Percentiles rank a stretch among this genome's conserved stretches.
Conservation (phyloP, 75 land plant genomes). For the Pinus albicaulis region DNA sequence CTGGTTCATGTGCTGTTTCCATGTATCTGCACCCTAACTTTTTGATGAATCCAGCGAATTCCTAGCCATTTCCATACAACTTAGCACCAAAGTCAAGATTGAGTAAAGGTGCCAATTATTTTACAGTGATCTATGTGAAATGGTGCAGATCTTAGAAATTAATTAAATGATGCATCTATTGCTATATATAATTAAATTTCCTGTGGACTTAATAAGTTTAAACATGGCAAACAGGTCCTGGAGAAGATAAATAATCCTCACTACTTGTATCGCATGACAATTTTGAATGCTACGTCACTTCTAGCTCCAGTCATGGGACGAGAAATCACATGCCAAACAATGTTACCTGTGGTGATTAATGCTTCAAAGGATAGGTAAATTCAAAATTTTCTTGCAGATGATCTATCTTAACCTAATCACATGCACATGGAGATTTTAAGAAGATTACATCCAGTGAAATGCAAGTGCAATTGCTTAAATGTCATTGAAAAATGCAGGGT, state of each 20-base stretch:
- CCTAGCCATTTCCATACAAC: too few relatives aligned
- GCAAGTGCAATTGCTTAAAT: neutral
- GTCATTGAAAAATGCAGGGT: slow-evolving; percentile 50
- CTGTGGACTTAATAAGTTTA: neutral
- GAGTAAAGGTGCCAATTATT: too few relatives aligned
- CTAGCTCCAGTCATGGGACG: slow-evolving; percentile 94
- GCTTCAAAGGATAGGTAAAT: slow-evolving; percentile 90
- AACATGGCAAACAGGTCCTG: slow-evolving; percentile 52
- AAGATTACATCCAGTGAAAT: neutral
- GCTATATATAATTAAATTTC: neutral
- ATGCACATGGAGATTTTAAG: neutral
- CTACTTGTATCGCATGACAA: slow-evolving; percentile 92
- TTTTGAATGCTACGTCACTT: slow-evolving; percentile 77
- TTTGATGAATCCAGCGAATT: too few relatives aligned
- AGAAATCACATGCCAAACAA: slow-evolving; percentile 85
- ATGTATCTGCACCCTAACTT: too few relatives aligned
- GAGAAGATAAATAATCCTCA: slow-evolving; percentile 91
- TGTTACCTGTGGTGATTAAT: slow-evolving; percentile 85
- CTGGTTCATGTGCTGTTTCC: too few relatives aligned
- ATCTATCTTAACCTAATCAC: neutral
- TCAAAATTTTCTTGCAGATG: neutral
- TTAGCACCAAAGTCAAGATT: too few relatives aligned
- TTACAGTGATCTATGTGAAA: too few relatives aligned
- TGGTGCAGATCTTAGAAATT: neutral
- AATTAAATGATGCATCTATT: neutral